Conservation (phyloP, 768 basidiomycete species). For the Paxillus ammoniavirescens region DNA sequence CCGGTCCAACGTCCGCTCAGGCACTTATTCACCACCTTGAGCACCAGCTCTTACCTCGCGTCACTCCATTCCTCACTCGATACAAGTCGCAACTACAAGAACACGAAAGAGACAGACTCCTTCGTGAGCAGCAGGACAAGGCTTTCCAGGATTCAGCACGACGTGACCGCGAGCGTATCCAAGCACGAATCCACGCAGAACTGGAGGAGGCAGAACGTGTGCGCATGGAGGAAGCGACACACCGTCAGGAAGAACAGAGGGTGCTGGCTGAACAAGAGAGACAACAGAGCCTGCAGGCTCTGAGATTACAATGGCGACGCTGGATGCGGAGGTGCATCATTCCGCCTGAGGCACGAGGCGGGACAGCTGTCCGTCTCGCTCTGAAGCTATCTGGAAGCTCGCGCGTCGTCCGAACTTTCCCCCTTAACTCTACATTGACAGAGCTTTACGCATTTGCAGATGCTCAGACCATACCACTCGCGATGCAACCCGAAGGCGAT, state of each 20-base stretch:
- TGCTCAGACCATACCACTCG: conserved; percentile 48
- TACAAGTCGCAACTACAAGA: conserved; percentile 53
- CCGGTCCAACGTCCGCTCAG: conserved; percentile 59
- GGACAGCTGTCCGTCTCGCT: conserved; percentile 42
- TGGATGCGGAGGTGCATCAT: conserved; percentile 56
- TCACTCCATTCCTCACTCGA: conserved; percentile 69
- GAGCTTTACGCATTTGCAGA: conserved; percentile 76
- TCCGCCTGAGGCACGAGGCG: conserved; percentile 25
- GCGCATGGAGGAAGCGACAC: conserved; percentile 29
- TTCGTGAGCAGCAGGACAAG: conserved; percentile 80
- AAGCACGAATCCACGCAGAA: conserved; percentile 51
- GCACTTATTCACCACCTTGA: conserved; percentile 66
- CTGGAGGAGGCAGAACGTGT: conserved; percentile 33
- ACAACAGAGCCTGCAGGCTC: conserved; percentile 32
- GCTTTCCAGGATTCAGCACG: conserved; percentile 67
- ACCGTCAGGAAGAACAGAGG: conserved; percentile 32
- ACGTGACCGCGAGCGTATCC: conserved; percentile 68
- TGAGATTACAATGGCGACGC: conserved; percentile 53
- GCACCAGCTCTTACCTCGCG: conserved; percentile 75
- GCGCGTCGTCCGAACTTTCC: conserved; percentile 60
- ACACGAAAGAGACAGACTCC: conserved; percentile 49
- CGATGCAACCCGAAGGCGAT: conserved; percentile 38
- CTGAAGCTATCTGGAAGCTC: conserved; percentile 55
- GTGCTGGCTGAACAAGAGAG: conserved; percentile 39
- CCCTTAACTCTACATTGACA: conserved; percentile 48